A percentile compares a stretch with the other conserved stretches of the same genome.
These are phyloP conservation scores for Fusarium illudens DNA, from an alignment of 2,329 filamentous ascomycete species.

Conservation along the genomic window DNA sequence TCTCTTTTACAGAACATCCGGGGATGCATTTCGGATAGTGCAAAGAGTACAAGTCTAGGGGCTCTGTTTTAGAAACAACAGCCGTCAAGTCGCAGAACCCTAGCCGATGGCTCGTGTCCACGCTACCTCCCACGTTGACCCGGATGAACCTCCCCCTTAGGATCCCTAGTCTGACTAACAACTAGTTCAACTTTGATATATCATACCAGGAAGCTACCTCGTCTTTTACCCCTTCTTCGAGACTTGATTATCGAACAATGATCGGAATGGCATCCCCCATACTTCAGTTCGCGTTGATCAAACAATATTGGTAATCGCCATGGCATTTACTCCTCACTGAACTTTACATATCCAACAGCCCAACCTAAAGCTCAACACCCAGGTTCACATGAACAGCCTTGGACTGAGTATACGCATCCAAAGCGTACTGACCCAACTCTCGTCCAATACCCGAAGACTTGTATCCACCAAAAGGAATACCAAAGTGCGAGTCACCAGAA, in stretches of 20 bases:
- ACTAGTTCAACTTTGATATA: background rate
- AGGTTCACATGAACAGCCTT: conserved; percentile 41
- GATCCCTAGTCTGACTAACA: conserved; percentile 58
- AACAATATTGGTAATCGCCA: too few relatives aligned
- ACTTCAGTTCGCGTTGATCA: too few relatives aligned
- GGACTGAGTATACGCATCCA: conserved; percentile 41
- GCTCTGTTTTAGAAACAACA: too few relatives aligned
- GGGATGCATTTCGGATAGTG: background rate
- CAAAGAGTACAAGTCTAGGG: background rate
- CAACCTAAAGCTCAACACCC: conserved; percentile 27
- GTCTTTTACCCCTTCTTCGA: too few relatives aligned
- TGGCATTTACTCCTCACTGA: background rate
- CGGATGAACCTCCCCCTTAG: conserved; percentile 52
- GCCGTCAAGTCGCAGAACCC: conserved; percentile 52
- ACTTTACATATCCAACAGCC: background rate
- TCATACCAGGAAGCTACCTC: too few relatives aligned
- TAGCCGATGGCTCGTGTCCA: conserved; percentile 59
- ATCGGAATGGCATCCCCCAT: too few relatives aligned
- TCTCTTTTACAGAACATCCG: background rate
- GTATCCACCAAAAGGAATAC: conserved; percentile 43
- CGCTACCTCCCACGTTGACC: conserved; percentile 56
- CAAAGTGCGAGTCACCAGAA: conserved; percentile 39
- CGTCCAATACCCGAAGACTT: conserved; percentile 39
- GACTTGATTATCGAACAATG: too few relatives aligned
- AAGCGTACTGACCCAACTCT: conserved; percentile 39